phyloP scores from a whole-genome alignment of 148 eudicot genomes.

The Limonium bicolor region DNA sequence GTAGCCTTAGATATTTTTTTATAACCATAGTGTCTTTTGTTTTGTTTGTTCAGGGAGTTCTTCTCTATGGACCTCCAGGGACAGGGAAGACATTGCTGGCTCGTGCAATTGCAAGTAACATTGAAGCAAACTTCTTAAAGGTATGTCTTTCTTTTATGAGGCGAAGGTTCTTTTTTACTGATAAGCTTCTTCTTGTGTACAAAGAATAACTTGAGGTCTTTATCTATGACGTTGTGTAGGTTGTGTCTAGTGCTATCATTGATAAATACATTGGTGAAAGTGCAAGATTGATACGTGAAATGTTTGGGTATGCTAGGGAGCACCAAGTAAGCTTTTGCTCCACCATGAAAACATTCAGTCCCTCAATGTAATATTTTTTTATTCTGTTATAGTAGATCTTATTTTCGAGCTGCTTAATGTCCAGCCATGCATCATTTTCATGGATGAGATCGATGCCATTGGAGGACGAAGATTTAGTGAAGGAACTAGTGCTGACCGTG shows the following conservation, averaged over 20 bases:
- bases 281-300: slow-evolving; percentile 94
- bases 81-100: slow-evolving; percentile 95
- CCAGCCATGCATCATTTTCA: slow-evolving; percentile 95
- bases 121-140: slow-evolving; percentile 93
- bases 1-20: no score
- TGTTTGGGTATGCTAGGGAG: slow-evolving; percentile 95
- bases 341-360: not conserved
- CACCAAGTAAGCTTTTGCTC: slow-evolving; percentile 50
- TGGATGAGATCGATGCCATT: slow-evolving; percentile 97
- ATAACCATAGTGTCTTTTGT: not conserved
- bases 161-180: no score
- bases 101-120: slow-evolving; percentile 96
- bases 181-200: not conserved
- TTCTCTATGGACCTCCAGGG: slow-evolving; percentile 98
- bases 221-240: slow-evolving; percentile 35
- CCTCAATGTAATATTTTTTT: no score
- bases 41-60: slow-evolving; percentile 61
- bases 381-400: no score
- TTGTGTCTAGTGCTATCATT: slow-evolving; percentile 95
- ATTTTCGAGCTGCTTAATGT: slow-evolving; percentile 5
- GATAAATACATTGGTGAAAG: slow-evolving; percentile 98
- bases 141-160: slow-evolving; percentile 13
- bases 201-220: no score
- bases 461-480: slow-evolving; percentile 97
- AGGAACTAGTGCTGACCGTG: slow-evolving; percentile 99